A percentile compares a stretch with the other conserved stretches of the same genome.
These are phyloP conservation scores for Aegilops sharonensis DNA, from an alignment of 176 grass and related monocot species.

Conservation along the genomic window DNA sequence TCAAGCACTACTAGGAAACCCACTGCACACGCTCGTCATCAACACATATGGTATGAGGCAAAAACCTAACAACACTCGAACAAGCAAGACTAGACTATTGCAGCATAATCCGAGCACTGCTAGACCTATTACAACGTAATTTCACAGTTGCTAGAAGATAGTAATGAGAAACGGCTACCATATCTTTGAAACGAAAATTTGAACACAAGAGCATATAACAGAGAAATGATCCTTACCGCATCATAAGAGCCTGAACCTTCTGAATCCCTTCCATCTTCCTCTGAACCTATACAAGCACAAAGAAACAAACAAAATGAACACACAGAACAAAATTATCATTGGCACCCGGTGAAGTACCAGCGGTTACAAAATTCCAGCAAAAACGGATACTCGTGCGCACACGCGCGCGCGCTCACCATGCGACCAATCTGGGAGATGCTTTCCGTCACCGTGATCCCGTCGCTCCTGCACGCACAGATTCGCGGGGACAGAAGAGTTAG, in stretches of 20 bases:
- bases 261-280: not conserved
- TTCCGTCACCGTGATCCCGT: not conserved
- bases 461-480: not conserved
- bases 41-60: too few relatives aligned
- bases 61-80: too few relatives aligned
- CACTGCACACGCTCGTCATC: too few relatives aligned
- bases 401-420: slow-evolving; percentile 3
- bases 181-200: not conserved
- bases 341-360: not conserved
- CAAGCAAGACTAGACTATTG: too few relatives aligned
- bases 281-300: slow-evolving; percentile 16
- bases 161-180: not conserved
- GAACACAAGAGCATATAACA: not conserved
- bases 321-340: not conserved
- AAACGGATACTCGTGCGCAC: not conserved
- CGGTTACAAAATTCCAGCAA: not conserved
- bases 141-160: not conserved
- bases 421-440: slow-evolving; percentile 13
- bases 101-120: too few relatives aligned
- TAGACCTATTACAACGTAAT: too few relatives aligned
- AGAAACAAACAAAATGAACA: not conserved
- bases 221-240: not conserved
- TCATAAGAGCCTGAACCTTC: not conserved
- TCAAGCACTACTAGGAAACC: too few relatives aligned
- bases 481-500: not conserved